Base-by-base conservation (phyloP, 805 yeast genomes). In the Helenozyma rhizophorensis region DNA sequence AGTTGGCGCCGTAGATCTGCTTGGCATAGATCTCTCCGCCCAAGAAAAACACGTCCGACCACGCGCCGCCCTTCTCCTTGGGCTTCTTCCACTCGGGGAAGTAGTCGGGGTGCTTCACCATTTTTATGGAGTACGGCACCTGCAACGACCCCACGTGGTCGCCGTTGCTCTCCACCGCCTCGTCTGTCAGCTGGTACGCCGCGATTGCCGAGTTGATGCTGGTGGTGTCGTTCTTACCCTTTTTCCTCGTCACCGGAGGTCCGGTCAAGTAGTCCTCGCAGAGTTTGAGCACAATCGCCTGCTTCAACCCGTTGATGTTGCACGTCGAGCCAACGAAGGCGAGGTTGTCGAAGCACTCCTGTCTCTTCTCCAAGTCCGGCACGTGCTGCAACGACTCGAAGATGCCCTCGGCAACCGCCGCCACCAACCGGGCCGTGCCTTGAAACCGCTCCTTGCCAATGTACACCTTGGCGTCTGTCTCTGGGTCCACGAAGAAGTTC, bases 381-480 rank as follows among this genome's bases (percentile, higher is more conserved):
- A 90, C 68, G 34, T 67, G 66, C n/a, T 56, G 48, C 32, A 86
- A 58, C 0, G 77, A 64, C 18, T 62, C 58, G 29, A 76, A 76
- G 2, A 85, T 70, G 2, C 72, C 70, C 13, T 60, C 62, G 4
- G 83, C 70, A 14, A 90, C 68, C 14, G 53, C 51, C 4, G 60
- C 65, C 21, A 90, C 69, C 33, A 90, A 68, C 14, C 60, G 67
- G 28, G 72, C 77, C 23, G 83, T 65, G 1, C 97, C 97, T 53
- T 75, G 80, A 58, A 90, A 90, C 48, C 97, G 70, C 62, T 88
- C 95, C 39, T 80, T 83, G 2, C 97, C 97, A n/a, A 90, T 77
- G 6, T 65, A 64, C n/a, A 83, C 53, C 34, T 62, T 62, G 30
- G 71, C 63, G 4, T 85, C 83, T 3, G 63, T 48, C n/a, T 49